Evolutionary conservation across 768 basidiomycete species (phyloP), one percentile per base, ranked within the genome.

Genomic region (Kwoniella shandongensis): DNA sequence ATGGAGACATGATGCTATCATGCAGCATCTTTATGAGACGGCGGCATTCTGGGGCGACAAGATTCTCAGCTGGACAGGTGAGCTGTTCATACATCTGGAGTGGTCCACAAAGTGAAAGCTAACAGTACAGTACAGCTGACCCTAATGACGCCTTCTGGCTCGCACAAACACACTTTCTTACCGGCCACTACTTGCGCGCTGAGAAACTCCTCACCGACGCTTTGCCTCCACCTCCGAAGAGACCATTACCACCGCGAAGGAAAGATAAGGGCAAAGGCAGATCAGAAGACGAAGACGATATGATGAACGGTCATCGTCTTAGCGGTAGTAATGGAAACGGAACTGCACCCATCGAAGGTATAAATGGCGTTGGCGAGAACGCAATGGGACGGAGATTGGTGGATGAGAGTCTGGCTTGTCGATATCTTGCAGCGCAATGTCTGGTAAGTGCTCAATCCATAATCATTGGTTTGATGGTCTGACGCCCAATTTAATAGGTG

Each of bases 61-160:
- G 77, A 86, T 98, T 44, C 80, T 97, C 44, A 88, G 84, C 59
- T 93, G 91, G 90, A 98, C 96, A 27, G 88, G 94, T 97, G 72
- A 73, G 76, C 78, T 8, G 3, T 22, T 47, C 3, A 38, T 29
- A 22, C 6, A 35, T 17, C 22, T 38, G 54, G 27, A 61, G 23
- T 44, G 18, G 25, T 45, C 20, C 10, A 59, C 12, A 44, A 11
- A 29, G 46, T 38, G 51, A 57, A 23, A 15, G 36, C 32, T 44
- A 23, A 13, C 18, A 29, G 20, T 35, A 17, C 48, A 10, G 8
- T 35, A 1, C 67, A 94, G 94, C 86, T 61, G 91, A 98, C 69
- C 87, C 92, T 27, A 96, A 97, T 73, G 96, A 99, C 77, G 96
- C 92, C 12, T 98, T 99, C 78, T 99, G 96, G 96, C 84, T 99